Evolutionary conservation across 495 filamentous ascomycete genomes (phyloP).

Genomic region (Choiromyces venosus): DNA sequence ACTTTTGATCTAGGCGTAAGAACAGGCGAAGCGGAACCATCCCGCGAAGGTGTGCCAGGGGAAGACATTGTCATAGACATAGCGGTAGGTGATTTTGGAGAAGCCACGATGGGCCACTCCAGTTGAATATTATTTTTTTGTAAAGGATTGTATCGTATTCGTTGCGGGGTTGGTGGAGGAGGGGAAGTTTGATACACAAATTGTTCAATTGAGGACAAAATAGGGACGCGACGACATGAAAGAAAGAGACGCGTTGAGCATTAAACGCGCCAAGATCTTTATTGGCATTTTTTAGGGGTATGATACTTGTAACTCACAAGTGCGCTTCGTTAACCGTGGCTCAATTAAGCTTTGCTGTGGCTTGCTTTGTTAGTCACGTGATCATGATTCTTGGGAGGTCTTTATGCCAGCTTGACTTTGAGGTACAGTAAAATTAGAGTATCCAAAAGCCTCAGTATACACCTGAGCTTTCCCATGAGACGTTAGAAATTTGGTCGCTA

Average conservation of each 20-base stretch:
- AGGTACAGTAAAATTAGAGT: background rate
- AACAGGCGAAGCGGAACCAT: constrained; percentile 33
- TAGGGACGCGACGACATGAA: background rate
- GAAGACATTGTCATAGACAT: constrained; percentile 22
- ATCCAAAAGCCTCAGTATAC: background rate
- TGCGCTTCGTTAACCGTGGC: too few species aligned
- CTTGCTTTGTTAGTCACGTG: background rate
- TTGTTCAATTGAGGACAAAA: background rate
- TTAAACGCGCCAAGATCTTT: constrained; percentile 18
- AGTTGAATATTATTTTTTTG: background rate
- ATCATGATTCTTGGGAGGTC: background rate
- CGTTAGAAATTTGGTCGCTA: background rate
- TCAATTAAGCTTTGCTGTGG: background rate
- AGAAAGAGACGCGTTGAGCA: constrained; percentile 20
- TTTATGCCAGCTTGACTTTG: background rate
- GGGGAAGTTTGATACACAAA: constrained; percentile 6
- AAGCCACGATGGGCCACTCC: constrained; percentile 11
- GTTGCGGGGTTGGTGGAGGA: background rate
- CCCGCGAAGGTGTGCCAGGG: constrained; percentile 21
- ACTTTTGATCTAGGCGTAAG: constrained; percentile 67
- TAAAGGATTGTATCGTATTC: background rate
- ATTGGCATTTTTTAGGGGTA: background rate
- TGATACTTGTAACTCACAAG: too few species aligned
- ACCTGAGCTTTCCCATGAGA: background rate
- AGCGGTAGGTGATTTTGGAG: background rate